These are phyloP conservation scores for Fomitopsis palustris DNA, from an alignment of 1,284 basidiomycete genomes.

Conservation along the genomic window DNA sequence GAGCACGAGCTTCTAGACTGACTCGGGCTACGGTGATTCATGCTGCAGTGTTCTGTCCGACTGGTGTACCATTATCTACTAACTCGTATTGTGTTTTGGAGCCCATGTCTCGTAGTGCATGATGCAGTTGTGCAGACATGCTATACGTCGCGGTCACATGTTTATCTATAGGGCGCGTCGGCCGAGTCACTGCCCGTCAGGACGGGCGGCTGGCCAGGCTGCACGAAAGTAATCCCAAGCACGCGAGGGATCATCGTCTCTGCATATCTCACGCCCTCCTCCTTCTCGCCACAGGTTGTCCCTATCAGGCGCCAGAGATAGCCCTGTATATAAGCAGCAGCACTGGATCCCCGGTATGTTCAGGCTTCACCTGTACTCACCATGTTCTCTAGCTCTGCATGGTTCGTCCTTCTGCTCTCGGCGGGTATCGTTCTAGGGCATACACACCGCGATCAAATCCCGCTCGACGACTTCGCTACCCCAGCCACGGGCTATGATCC, in stretches of 20 bases:
- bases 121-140: no score
- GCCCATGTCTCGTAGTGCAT: no score
- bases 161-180: neutral
- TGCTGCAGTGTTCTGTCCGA: no score
- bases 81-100: no score
- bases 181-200: neutral
- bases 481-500: neutral
- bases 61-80: neutral
- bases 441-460: slow-evolving; percentile 7
- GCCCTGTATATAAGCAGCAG: neutral
- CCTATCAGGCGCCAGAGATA: neutral
- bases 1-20: slow-evolving; percentile 11
- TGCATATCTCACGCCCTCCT: neutral
- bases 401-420: neutral
- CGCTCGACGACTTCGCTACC: slow-evolving; percentile 7
- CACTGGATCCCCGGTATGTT: neutral
- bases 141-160: neutral
- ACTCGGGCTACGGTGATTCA: neutral
- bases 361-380: neutral
- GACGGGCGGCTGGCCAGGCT: neutral
- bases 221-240: neutral
- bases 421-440: neutral
- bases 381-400: neutral
- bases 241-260: neutral
- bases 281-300: neutral